These are phyloP conservation scores for Ophiosphaerella herpotricha DNA, from an alignment of 2,329 filamentous ascomycete species.

Conservation along the genomic window DNA sequence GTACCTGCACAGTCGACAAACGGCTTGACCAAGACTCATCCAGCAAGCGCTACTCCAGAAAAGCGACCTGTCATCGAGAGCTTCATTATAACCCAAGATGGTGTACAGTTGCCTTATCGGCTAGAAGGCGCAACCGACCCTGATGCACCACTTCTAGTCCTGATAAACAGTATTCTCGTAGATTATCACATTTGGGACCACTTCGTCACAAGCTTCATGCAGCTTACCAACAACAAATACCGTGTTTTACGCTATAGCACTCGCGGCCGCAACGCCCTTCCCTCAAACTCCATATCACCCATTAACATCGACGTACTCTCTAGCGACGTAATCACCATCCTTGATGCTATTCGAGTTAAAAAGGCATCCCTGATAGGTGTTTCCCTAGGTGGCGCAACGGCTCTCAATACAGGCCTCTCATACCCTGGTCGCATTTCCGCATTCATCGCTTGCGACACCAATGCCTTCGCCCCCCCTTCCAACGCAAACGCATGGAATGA, in stretches of 20 bases:
- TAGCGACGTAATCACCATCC: constrained; percentile 67
- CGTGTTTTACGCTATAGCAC: constrained; percentile 78
- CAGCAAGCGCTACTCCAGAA: constrained; percentile 41
- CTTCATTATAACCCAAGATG: constrained; percentile 70
- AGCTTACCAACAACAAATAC: constrained; percentile 63
- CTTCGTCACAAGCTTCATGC: constrained; percentile 66
- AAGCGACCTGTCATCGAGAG: constrained; percentile 63
- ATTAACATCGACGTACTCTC: constrained; percentile 67
- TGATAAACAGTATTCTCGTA: constrained; percentile 80
- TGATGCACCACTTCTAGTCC: constrained; percentile 72
- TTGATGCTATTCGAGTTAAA: constrained; percentile 71
- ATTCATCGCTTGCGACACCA: constrained; percentile 80
- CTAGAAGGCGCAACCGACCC: constrained; percentile 73
- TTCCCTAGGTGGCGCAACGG: constrained; percentile 79
- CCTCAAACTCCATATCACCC: constrained; percentile 48
- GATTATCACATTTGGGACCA: constrained; percentile 80
- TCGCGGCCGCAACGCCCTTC: constrained; percentile 66
- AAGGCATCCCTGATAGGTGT: constrained; percentile 74
- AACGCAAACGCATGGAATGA: constrained; percentile 83
- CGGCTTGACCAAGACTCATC: constrained; percentile 59
- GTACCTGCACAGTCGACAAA: constrained; percentile 59
- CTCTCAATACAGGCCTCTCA: constrained; percentile 71
- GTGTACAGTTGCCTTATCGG: constrained; percentile 70
- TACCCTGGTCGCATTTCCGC: constrained; percentile 63
- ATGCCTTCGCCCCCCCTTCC: constrained; percentile 69